Base-by-base conservation (phyloP, 148 eudicot genomes). In the Chenopodium suecicum region DNA sequence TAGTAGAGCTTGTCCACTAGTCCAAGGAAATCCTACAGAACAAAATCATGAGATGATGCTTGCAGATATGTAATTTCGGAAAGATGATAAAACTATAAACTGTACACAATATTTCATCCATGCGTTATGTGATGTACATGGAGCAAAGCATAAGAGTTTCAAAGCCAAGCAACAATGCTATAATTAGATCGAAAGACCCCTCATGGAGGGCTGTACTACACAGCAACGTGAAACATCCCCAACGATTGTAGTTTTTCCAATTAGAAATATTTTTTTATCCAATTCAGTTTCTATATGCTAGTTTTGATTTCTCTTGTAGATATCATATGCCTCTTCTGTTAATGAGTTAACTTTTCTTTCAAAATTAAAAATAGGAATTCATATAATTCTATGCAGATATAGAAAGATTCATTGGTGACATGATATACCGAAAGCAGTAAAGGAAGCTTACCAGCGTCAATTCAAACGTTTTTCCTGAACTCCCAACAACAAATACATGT, bases 1-100 rank as follows among this genome's bases (percentile, higher is more conserved):
- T 94, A 94, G 88, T 80, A 94, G 48, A 96, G 89, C 82, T 91
- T 94, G 86, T 94, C 99, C 77, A 96, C 98, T 72, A 96, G 90
- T 66, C 97, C 98, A 83, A 96, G 95, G 83, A 96, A 96, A 89
- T 92, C 95, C 99, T 96, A 86, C 88, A 88, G 73, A 50, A 85
- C 3, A 83, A 81, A 82, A 81, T 34, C 69, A 80, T 20, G 64
- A 72, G 37, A 31, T 50, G 48, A 14, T 52, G 68, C 9, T 60
- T n/a, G n/a, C 47, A 58, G 32, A 75, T 34, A 56, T 27, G 60
- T 46, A 44, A 41, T 37, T 32, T 56, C 13, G 22, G 62, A 56
- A 56, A 56, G 22, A 19, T 52, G 19, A 56, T 4, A 44, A 54
- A 64, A 37, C 58, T 60, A 31, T 12, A 52, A 41, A 41, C 8